Percentiles rank a stretch among this genome's conserved stretches.
phyloP scores from a whole-genome alignment of 2,329 filamentous ascomycete genomes.

The Alternaria arbusti region DNA sequence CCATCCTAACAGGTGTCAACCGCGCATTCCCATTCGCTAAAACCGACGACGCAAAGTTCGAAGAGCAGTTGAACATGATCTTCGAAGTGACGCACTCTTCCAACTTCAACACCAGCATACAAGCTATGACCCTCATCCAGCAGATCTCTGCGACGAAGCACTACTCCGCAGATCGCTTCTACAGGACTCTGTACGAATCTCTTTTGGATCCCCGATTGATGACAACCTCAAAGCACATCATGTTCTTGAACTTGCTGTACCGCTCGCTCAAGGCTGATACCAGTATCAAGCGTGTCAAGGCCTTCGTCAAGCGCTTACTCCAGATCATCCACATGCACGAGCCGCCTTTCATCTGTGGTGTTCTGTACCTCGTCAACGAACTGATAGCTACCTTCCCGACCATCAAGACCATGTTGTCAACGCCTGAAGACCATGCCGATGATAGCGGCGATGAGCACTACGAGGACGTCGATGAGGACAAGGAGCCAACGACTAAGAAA shows the following conservation, averaged over 20 bases:
- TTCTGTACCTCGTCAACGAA: constrained; percentile 88
- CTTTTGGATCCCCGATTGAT: constrained; percentile 87
- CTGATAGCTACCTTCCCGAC: constrained; percentile 80
- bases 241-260: constrained; percentile 93
- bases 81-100: constrained; percentile 97
- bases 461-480: constrained; percentile 64
- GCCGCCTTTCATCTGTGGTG: constrained; percentile 87
- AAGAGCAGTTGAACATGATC: constrained; percentile 88
- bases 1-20: constrained; percentile 91
- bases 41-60: constrained; percentile 79
- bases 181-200: constrained; percentile 93
- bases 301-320: constrained; percentile 91
- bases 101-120: constrained; percentile 98
- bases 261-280: constrained; percentile 86
- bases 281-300: constrained; percentile 91
- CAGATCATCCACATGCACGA: constrained; percentile 89
- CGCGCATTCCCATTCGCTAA: constrained; percentile 92
- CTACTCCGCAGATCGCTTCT: constrained; percentile 86
- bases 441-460: constrained; percentile 77
- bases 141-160: constrained; percentile 84
- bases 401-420: constrained; percentile 71
- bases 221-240: constrained; percentile 89
- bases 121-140: constrained; percentile 93
- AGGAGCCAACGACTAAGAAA: constrained; percentile 29
- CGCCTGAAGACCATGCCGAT: constrained; percentile 76